A percentile compares a stretch with the other conserved stretches of the same genome.
Conservation (phyloP, 345 rosid species). For the Rhodamnia rubescens region DNA sequence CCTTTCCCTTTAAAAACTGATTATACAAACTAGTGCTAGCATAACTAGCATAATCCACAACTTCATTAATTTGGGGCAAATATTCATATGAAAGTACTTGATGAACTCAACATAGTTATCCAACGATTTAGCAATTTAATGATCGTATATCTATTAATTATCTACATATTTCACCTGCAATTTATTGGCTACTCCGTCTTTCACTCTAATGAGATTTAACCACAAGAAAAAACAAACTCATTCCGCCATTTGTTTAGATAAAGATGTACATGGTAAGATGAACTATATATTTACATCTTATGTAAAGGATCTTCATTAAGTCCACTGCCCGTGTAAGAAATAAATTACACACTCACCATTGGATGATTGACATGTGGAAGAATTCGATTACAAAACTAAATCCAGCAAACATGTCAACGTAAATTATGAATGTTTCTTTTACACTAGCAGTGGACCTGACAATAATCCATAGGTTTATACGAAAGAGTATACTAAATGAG, state of each 20-base stretch:
- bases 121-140: background rate
- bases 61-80: too few relatives aligned
- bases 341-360: background rate
- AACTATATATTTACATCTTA: background rate
- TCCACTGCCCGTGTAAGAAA: background rate
- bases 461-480: too few relatives aligned
- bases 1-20: background rate
- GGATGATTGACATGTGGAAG: background rate
- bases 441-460: too few relatives aligned
- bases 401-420: too few relatives aligned
- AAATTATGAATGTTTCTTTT: too few relatives aligned
- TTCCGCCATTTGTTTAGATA: too few relatives aligned
- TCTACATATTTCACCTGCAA: accelerated
- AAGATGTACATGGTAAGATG: background rate
- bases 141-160: too few relatives aligned
- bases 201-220: too few relatives aligned
- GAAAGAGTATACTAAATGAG: too few relatives aligned
- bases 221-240: too few relatives aligned
- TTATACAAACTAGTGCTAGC: background rate
- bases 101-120: background rate
- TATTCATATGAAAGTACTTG: background rate
- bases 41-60: background rate
- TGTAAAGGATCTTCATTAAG: background rate
- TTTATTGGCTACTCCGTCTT: background rate
- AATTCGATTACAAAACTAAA: too few relatives aligned